Evolutionary conservation across 1,139 yeast species (phyloP), one percentile per base, ranked within the genome.

Genomic region (Candida frijolesensis): DNA sequence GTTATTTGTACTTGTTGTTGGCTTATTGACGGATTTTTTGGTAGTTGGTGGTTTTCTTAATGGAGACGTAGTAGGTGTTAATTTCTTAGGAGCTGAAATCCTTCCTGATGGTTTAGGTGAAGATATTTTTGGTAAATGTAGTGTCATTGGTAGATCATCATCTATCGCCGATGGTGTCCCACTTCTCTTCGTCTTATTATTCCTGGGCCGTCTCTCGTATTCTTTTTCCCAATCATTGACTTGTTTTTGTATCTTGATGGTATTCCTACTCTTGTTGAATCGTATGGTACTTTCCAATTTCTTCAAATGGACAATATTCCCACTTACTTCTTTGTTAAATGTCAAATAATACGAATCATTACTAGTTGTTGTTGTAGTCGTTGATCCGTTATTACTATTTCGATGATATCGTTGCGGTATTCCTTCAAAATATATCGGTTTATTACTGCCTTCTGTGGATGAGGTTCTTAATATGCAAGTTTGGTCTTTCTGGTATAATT

Each of bases 391-490:
- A 12, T 9, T 32, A 32, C 29, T 42, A 44, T 54, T 51, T 14
- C 56, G 53, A 43, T 59, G 46, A 45, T 65, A 70, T 39, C 64
- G 63, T 49, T 71, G 77, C 1, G 71, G 66, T 9, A 67, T 60
- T 1, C 80, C 80, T 56, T 76, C 80, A 52, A 75, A 75, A 10
- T 73, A 62, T 11, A 74, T 64, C 18, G 70, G 68, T 11, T 60
- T 61, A 8, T 39, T 39, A 3, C 54, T 57, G 3, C 56, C 54
- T 22, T 62, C 68, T 11, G 60, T 54, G 8, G 68, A 56, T 22
- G 61, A 65, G 0, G 76, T 77, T 50, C 67, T 65, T 35, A 76
- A 53, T 11, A 75, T 59, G 41, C 74, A 64, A 47, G 68, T 69
- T 48, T 67, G 68, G 44, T 66, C 70, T 44, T 66, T 65, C 51